Evolutionary conservation across 2,329 filamentous ascomycete species (phyloP).

Genomic region (Fusarium azukiicola): DNA sequence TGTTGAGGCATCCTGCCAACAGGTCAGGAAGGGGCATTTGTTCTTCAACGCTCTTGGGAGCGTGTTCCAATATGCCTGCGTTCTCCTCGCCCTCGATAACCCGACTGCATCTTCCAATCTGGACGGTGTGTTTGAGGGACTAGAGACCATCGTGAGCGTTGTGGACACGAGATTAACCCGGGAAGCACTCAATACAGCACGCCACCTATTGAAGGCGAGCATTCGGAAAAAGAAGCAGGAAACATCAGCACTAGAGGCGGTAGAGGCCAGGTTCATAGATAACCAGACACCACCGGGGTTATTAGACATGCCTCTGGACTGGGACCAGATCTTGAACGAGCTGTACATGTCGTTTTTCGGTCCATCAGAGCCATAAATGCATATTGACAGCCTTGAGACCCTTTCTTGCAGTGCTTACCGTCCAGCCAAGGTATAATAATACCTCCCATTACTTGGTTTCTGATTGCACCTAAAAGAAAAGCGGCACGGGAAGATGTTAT

Average conservation of each 20-base stretch:
- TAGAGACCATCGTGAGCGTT: conserved; percentile 42
- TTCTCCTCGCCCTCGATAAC: conserved; percentile 49
- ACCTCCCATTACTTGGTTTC: too few species aligned
- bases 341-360: not conserved
- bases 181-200: conserved; percentile 47
- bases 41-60: conserved; percentile 52
- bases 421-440: too few species aligned
- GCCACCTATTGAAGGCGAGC: conserved; percentile 42
- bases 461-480: too few species aligned
- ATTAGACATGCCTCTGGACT: not conserved
- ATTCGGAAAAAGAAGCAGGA: conserved; percentile 47
- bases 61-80: conserved; percentile 50
- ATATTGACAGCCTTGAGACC: not conserved
- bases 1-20: conserved; percentile 40
- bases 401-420: too few species aligned
- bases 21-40: conserved; percentile 41
- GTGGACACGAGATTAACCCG: conserved; percentile 46
- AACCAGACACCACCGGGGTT: not conserved
- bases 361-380: not conserved
- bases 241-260: conserved; percentile 45
- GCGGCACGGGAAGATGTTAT: too few species aligned
- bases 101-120: conserved; percentile 37
- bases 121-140: conserved; percentile 37
- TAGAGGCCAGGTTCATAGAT: conserved; percentile 28
- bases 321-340: conserved; percentile 13